phyloP scores from a whole-genome alignment of 2,329 filamentous ascomycete species.

The Talaromyces sp. region DNA sequence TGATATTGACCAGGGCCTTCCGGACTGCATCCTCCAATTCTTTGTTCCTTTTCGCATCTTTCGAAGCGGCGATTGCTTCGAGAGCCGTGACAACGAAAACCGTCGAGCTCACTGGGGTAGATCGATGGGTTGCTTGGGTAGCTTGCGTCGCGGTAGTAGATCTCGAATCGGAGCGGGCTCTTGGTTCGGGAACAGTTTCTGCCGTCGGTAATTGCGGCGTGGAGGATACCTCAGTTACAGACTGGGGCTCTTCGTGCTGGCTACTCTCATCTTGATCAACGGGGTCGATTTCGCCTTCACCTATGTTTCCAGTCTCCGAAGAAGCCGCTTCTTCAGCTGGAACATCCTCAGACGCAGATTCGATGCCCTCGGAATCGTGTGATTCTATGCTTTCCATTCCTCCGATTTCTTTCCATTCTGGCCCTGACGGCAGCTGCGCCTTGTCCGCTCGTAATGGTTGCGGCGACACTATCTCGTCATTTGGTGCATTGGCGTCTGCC shows the following conservation, averaged over 20 bases:
- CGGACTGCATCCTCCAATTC: slow-evolving; percentile 78
- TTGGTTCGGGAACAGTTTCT: slow-evolving; percentile 29
- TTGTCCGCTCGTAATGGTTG: slow-evolving; percentile 32
- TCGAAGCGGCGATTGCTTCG: slow-evolving; percentile 85
- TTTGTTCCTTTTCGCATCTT: slow-evolving; percentile 84
- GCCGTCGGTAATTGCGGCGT: slow-evolving; percentile 22
- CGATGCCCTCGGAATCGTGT: slow-evolving; percentile 21
- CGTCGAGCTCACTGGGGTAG: slow-evolving; percentile 79
- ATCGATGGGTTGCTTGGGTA: slow-evolving; percentile 49
- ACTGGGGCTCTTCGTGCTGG: background rate
- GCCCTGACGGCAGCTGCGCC: slow-evolving; percentile 28
- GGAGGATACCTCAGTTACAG: slow-evolving; percentile 11
- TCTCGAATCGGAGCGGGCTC: slow-evolving; percentile 58
- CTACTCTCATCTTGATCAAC: background rate
- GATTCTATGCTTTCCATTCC: slow-evolving; percentile 21
- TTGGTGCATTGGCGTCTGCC: slow-evolving; percentile 29
- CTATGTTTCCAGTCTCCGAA: slow-evolving; percentile 16
- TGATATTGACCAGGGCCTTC: slow-evolving; percentile 79
- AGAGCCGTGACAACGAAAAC: slow-evolving; percentile 93
- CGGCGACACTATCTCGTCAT: slow-evolving; percentile 26
- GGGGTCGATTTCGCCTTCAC: slow-evolving; percentile 1
- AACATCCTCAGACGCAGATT: slow-evolving; percentile 22
- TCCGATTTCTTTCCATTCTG: slow-evolving; percentile 31
- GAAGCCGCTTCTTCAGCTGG: slow-evolving; percentile 22
- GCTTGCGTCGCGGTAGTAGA: slow-evolving; percentile 49